Evolutionary conservation across 1,139 yeast species (phyloP).

Genomic region (Candida sp.): DNA sequence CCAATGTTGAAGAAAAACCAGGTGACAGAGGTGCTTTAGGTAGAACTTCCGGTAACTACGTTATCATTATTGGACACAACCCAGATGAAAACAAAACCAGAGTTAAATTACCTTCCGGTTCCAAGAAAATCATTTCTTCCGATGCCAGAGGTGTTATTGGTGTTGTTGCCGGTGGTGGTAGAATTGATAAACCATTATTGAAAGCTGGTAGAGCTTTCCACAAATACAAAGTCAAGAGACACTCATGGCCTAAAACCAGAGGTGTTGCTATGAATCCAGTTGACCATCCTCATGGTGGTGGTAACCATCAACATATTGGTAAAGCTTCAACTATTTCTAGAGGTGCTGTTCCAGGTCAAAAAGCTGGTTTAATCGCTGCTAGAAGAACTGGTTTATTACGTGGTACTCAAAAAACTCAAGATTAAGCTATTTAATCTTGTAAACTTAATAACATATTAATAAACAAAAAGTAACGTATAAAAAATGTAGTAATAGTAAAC

Average conservation of each 20-base stretch:
- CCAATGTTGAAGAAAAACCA: constrained; percentile 97
- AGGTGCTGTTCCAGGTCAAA: constrained; percentile 99
- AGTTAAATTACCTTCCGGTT: constrained; percentile 97
- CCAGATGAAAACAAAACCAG: constrained; percentile 97
- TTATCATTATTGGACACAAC: constrained; percentile 97
- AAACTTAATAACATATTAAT: neutral
- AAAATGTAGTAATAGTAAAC: too few relatives aligned
- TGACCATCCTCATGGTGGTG: constrained; percentile 99
- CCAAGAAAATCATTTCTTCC: constrained; percentile 91
- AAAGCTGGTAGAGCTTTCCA: constrained; percentile 99
- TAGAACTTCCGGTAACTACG: constrained; percentile 98
- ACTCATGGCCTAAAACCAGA: constrained; percentile 99
- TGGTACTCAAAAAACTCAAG: constrained; percentile 99
- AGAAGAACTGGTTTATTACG: constrained; percentile 99
- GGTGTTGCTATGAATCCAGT: constrained; percentile 99
- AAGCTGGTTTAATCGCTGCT: constrained; percentile 99
- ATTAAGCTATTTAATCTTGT: constrained; percentile 26
- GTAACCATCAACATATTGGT: constrained; percentile 99
- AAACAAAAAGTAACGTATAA: neutral
- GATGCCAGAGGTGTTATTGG: constrained; percentile 99
- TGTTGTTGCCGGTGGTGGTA: constrained; percentile 99
- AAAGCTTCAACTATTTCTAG: constrained; percentile 99
- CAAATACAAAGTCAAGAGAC: constrained; percentile 98
- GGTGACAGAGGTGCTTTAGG: constrained; percentile 99
- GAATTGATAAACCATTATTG: constrained; percentile 97